These are phyloP conservation scores for Hirschfeldia incana DNA, from an alignment of 345 rosid species.

Conservation along the genomic window DNA sequence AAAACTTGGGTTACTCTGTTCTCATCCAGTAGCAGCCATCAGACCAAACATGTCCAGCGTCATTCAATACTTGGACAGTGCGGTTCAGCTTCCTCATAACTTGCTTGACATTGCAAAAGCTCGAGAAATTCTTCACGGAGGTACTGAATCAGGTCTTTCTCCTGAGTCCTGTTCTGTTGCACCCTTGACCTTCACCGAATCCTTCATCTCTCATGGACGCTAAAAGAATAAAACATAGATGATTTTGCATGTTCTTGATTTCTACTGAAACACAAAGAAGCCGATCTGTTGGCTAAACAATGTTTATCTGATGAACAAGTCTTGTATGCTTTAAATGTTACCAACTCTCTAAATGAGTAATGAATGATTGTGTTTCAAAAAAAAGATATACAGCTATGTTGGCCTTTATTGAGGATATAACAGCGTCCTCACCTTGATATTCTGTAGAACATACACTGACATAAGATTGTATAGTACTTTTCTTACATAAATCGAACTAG, in stretches of 20 bases:
- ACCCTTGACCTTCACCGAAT: background rate
- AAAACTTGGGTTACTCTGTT: background rate
- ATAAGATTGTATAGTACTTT: too few species aligned
- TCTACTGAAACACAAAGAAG: background rate
- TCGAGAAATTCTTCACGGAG: background rate
- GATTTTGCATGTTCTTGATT: background rate
- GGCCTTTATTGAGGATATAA: too few species aligned
- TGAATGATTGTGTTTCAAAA: too few species aligned
- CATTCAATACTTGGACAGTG: background rate
- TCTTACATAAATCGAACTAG: too few species aligned
- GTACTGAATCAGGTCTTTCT: background rate
- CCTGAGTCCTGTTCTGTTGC: background rate
- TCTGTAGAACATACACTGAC: too few species aligned
- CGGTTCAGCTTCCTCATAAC: background rate
- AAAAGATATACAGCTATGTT: too few species aligned
- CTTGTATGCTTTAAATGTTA: too few species aligned
- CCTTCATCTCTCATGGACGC: background rate
- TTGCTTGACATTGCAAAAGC: background rate
- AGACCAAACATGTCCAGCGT: background rate
- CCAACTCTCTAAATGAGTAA: too few species aligned
- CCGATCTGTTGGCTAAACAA: background rate
- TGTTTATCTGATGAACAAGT: too few species aligned
- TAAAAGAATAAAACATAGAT: background rate
- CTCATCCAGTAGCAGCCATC: background rate
- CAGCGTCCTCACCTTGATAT: too few species aligned